Evolutionary conservation across 1,284 basidiomycete species (phyloP), one percentile per base, ranked within the genome.

Genomic region (Apiotrichum laibachii): DNA sequence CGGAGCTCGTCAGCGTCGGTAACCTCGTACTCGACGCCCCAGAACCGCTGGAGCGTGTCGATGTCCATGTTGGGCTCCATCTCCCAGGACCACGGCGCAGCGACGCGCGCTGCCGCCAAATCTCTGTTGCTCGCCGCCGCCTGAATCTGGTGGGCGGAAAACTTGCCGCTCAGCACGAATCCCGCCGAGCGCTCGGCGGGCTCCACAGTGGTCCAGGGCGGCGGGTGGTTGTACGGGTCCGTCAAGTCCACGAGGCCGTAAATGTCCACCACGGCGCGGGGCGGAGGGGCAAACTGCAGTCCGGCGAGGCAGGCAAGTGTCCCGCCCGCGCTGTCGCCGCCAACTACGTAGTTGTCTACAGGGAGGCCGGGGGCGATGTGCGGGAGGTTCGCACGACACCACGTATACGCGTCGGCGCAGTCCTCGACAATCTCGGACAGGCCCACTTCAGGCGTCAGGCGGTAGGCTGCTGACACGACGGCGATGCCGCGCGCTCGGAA

Each of bases 281-380:
- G 34, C 13, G 33, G 0, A 6, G 55, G 49, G 12, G 1, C 1
- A 18, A 46, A 15, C 12, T 11, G 7, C 33, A 26, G 31, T 1
- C 40, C 48, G 11, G 10, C 16, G 1, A 56, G 43, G 10, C 40
- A 19, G 4, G 58, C 34, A 2, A 70, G 47, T 2, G 54, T 54
- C 5, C 67, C 71, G n/a, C 71, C 71, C 1, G 71, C 68, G 1
- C 60, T 64, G 52, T 73, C 71, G 1, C 71, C 71, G 5, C 51
- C 70, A 5, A 67, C 62, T 31, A 65, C 54, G 45, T 61, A 68
- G 13, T 47, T 19, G 18, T 65, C 55, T 8, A 69, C 21, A 39
- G 65, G 62, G 21, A 67, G 50, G 19, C 9, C 43, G 7, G 19
- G 26, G 4, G 7, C 4, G 3, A 31, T 7, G 7, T 7, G 26